A percentile compares a stretch with the other conserved stretches of the same genome.
These are phyloP conservation scores for Cercospora brassicicola DNA, from an alignment of 2,329 filamentous ascomycete genomes.

Conservation along the genomic window DNA sequence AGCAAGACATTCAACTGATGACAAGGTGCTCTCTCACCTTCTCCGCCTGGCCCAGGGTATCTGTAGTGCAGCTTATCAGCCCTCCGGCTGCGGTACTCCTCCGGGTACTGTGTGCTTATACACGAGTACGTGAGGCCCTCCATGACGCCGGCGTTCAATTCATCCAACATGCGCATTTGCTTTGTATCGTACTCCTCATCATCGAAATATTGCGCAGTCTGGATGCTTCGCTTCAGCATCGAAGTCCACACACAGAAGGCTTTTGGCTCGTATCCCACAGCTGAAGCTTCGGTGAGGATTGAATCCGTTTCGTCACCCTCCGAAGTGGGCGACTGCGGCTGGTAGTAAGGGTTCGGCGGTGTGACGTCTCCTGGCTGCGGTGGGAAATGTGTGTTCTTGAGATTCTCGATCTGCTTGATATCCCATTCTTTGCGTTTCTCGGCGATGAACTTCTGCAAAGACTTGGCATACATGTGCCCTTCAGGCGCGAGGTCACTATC, in stretches of 20 bases:
- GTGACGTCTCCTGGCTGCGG: constrained; percentile 87
- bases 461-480: constrained; percentile 74
- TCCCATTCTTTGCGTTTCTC: constrained; percentile 79
- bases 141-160: constrained; percentile 88
- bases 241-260: constrained; percentile 98
- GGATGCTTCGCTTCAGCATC: constrained; percentile 86
- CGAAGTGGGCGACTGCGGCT: constrained; percentile 43
- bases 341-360: constrained; percentile 86
- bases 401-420: constrained; percentile 74
- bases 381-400: constrained; percentile 77
- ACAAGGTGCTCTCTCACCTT: constrained; percentile 50
- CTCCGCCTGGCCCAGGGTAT: constrained; percentile 91
- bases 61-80: constrained; percentile 92
- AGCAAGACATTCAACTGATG: neutral
- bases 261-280: constrained; percentile 59
- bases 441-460: constrained; percentile 81
- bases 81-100: constrained; percentile 78
- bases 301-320: constrained; percentile 20
- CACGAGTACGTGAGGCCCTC: constrained; percentile 94
- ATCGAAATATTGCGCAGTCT: constrained; percentile 87
- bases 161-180: constrained; percentile 70
- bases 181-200: constrained; percentile 97
- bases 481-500: constrained; percentile 81
- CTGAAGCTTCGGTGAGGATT: constrained; percentile 22
- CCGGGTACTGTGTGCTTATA: constrained; percentile 73